A percentile compares a stretch with the other conserved stretches of the same genome.
These are phyloP conservation scores for Elsinoe australis DNA, from an alignment of 2,329 filamentous ascomycete genomes.

Conservation along the genomic window DNA sequence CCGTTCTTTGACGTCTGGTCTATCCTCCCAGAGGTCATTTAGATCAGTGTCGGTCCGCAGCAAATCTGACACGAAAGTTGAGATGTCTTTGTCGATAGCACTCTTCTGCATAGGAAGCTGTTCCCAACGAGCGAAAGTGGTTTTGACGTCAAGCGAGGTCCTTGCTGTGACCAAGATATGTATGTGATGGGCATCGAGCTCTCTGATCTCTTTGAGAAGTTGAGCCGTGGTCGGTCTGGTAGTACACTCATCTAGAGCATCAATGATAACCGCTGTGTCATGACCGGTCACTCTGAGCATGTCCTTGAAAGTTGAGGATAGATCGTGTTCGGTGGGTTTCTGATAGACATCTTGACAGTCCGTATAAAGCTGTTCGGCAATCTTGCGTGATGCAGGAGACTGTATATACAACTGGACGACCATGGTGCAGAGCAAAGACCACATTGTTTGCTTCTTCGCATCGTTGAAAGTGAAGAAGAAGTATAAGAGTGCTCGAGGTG, in stretches of 20 bases:
- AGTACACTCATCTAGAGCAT: not conserved
- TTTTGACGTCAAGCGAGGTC: no score
- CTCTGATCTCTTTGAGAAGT: not conserved
- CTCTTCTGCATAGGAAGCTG: no score
- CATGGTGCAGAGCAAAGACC: no score
- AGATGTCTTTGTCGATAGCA: no score
- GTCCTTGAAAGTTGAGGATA: not conserved
- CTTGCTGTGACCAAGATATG: not conserved
- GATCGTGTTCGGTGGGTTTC: not conserved
- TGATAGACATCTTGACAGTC: not conserved
- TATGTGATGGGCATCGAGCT: not conserved
- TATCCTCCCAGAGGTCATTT: no score
- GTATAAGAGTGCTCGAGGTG: not conserved
- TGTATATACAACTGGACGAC: not conserved
- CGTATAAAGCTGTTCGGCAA: not conserved
- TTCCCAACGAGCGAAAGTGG: no score
- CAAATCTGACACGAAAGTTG: no score
- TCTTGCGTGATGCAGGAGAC: not conserved
- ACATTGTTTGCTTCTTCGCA: not conserved
- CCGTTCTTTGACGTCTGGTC: no score
- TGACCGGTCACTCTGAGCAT: not conserved
- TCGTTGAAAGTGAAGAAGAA: not conserved
- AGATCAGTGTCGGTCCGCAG: no score
- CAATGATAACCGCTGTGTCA: not conserved
- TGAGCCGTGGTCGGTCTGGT: not conserved